phyloP scores from a whole-genome alignment of 306 rosid genomes.

The Betula pendula region DNA sequence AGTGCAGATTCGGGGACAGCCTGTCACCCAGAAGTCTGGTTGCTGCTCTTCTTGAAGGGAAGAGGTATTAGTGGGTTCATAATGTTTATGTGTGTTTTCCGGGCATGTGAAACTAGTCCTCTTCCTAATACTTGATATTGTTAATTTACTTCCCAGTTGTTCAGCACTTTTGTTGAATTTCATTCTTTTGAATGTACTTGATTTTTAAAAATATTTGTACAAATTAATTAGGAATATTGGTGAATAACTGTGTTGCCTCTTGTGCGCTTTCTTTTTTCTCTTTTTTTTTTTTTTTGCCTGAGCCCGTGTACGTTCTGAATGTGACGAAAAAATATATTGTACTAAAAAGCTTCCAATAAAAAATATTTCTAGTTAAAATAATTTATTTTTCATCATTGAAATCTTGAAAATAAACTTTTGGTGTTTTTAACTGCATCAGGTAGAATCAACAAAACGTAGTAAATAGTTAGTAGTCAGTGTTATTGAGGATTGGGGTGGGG shows the following conservation, averaged over 20 bases:
- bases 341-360: too few species aligned
- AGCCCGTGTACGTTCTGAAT: too few species aligned
- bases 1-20: conserved; percentile 97
- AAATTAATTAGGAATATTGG: conserved; percentile 88
- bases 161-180: conserved; percentile 62
- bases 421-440: too few species aligned
- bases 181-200: conserved; percentile 92
- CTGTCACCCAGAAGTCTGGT: conserved; percentile 92
- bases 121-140: conserved; percentile 45
- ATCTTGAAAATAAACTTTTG: too few species aligned
- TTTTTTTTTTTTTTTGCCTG: background rate
- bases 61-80: conserved; percentile 33
- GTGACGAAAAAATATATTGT: too few species aligned
- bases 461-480: too few species aligned
- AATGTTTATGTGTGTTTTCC: conserved; percentile 41
- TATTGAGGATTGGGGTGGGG: too few species aligned
- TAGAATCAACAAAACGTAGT: too few species aligned
- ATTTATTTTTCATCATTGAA: too few species aligned
- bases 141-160: conserved; percentile 40
- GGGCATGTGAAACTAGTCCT: conserved; percentile 63
- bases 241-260: too few species aligned
- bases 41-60: conserved; percentile 89
- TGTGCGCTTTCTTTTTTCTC: conserved; percentile 31
- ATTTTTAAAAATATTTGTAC: conserved; percentile 72
- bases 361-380: too few species aligned